phyloP scores from a whole-genome alignment of 164 flowering plant genomes.

The Paratinospora sagittata region DNA sequence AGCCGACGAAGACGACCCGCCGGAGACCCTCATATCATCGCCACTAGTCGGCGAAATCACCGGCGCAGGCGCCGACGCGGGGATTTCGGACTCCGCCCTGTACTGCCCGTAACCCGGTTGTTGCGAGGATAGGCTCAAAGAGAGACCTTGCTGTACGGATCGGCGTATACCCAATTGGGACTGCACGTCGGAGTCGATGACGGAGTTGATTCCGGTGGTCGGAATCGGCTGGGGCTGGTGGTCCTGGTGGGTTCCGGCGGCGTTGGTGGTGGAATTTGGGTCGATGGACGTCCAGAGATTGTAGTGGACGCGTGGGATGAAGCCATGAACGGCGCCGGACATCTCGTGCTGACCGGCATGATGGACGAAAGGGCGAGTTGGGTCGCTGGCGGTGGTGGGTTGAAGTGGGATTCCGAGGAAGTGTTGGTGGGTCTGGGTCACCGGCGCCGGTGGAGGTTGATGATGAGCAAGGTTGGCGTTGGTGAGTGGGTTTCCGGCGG shows the following conservation, averaged over 20 bases:
- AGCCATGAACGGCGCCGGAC: conserved; percentile 51
- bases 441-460: not conserved
- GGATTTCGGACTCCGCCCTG: conserved; percentile 20
- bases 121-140: conserved; percentile 80
- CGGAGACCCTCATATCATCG: conserved; percentile 34
- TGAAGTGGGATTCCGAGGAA: conserved; percentile 58
- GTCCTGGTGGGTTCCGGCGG: conserved; percentile 26
- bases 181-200: conserved; percentile 18
- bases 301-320: conserved; percentile 53
- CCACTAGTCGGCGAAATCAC: conserved; percentile 31
- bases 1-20: conserved; percentile 48
- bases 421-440: conserved; percentile 40
- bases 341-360: conserved; percentile 37
- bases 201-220: not conserved
- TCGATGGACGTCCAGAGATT: conserved; percentile 46
- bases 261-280: conserved; percentile 13
- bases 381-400: conserved; percentile 6
- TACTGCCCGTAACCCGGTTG: conserved; percentile 35
- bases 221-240: conserved; percentile 10
- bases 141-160: conserved; percentile 65
- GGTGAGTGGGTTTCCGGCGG: conserved; percentile 22
- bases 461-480: conserved; percentile 17
- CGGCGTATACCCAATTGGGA: no score
- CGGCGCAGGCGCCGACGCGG: conserved; percentile 21
- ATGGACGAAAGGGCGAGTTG: conserved; percentile 4